Conservation (phyloP, 2,329 filamentous ascomycete species). For the Metarhizium sp. region DNA sequence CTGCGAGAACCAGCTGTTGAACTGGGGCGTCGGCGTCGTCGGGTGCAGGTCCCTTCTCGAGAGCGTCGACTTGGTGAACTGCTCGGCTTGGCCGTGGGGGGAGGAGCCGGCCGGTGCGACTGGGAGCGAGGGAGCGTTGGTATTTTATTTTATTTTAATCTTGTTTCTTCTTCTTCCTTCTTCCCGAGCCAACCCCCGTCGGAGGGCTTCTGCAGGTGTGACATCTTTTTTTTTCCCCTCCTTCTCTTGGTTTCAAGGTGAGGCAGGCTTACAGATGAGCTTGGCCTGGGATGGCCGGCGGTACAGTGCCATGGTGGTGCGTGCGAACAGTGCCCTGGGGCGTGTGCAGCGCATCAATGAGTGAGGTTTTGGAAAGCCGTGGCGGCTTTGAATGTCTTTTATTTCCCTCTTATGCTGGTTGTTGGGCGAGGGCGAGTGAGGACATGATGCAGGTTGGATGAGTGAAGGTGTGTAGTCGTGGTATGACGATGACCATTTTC, state of each 20-base stretch:
- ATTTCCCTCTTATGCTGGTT: neutral
- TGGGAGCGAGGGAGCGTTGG: conserved; percentile 12
- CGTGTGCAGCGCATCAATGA: conserved; percentile 13
- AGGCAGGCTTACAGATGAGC: conserved; percentile 35
- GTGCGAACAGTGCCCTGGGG: conserved; percentile 11
- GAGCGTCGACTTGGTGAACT: conserved; percentile 61
- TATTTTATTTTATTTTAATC: no score
- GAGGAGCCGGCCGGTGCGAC: conserved; percentile 56
- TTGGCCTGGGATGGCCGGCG: conserved; percentile 22
- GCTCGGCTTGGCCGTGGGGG: conserved; percentile 56
- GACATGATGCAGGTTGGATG: neutral
- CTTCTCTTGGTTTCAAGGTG: no score
- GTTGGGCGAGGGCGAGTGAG: neutral
- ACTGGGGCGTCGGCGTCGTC: conserved; percentile 66
- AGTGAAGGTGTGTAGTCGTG: neutral
- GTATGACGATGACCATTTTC: no score
- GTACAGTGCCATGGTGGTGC: conserved; percentile 35
- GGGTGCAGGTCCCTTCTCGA: conserved; percentile 49
- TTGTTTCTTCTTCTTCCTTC: neutral
- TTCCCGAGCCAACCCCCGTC: neutral
- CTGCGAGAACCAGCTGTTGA: conserved; percentile 79
- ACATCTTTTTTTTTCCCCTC: neutral
- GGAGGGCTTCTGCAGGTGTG: no score
- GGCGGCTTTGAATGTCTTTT: neutral
- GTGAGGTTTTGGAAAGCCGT: neutral